Evolutionary conservation across 345 rosid genomes (phyloP), one percentile per base, ranked within the genome.

Genomic region (Laguncularia racemosa): DNA sequence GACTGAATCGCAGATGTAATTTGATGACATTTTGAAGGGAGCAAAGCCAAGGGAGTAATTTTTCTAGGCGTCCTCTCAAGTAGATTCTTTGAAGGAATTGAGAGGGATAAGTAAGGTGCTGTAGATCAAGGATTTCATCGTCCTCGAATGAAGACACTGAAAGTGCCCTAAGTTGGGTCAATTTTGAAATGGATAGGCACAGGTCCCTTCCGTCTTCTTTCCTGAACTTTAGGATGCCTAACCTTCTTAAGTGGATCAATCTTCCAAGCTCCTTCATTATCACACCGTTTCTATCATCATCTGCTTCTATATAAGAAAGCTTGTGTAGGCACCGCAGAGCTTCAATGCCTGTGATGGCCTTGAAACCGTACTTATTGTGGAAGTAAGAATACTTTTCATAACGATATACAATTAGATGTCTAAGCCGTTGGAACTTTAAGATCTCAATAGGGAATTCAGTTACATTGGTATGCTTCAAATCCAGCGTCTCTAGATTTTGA

Each of bases 401-500:
- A 3, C 72, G 67, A 43, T 76, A 79, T 2, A 73, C 72, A 1
- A 73, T 53, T 2, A 76, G 60, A 58, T 79, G 73, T 12, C 78
- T 70, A 14, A 79, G 78, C 14, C 59, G 53, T 46, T 60, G 56
- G 14, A 79, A 76, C 67, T 71, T 71, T 33, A 66, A 47, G n/a
- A 79, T 60, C 59, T 71, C 73, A 18, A 53, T 58, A 0, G 84
- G 84, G 59, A 79, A 54, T 45, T 54, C 58, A 0, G 73, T 63
- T 50, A 76, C 73, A 43, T 59, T 44, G 23, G 81, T 51, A 18
- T 75, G 77, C 19, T 76, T 79, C 50, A 79, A 76, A 52, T 79
- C 81, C 40, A 79, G 51, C 2, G 78, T 79, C 64, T 76, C 81
- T 6, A 79, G 63, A 55, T 76, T 70, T 16, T 51, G 71, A 43